phyloP scores from a whole-genome alignment of 768 basidiomycete genomes.

The Tylopilus sp. region DNA sequence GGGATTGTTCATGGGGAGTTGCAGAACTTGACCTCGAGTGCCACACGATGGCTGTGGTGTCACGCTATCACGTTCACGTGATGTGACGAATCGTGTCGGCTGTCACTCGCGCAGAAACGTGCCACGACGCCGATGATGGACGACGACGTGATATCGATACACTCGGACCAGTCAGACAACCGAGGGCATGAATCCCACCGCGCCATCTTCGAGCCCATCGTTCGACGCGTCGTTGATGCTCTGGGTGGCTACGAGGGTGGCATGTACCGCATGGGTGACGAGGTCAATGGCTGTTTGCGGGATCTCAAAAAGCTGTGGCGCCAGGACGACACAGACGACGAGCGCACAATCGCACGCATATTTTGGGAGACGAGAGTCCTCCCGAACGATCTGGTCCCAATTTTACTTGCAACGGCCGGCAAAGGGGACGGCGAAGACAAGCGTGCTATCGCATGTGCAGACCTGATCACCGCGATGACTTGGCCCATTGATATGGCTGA shows the following conservation, averaged over 20 bases:
- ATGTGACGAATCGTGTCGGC: constrained; percentile 25
- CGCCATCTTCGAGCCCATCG: constrained; percentile 59
- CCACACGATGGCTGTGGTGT: neutral
- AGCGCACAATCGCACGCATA: constrained; percentile 90
- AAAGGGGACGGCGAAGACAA: constrained; percentile 77
- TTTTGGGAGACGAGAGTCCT: constrained; percentile 87
- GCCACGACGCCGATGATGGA: constrained; percentile 18
- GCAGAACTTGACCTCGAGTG: no score
- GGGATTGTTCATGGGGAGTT: constrained; percentile 6
- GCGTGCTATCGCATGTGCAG: constrained; percentile 77
- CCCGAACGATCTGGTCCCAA: constrained; percentile 83
- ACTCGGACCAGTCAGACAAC: constrained; percentile 25
- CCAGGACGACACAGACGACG: constrained; percentile 95
- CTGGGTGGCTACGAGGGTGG: constrained; percentile 71
- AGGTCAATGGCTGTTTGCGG: constrained; percentile 79
- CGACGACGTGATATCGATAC: constrained; percentile 35
- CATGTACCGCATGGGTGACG: constrained; percentile 75
- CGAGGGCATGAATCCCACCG: constrained; percentile 41
- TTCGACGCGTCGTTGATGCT: constrained; percentile 74
- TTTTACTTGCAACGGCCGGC: constrained; percentile 78
- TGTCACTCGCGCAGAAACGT: constrained; percentile 13
- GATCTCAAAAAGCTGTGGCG: constrained; percentile 96
- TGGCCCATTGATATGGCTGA: constrained; percentile 98
- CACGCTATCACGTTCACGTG: constrained; percentile 21
- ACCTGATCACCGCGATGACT: constrained; percentile 94